Evolutionary conservation across 2,329 filamentous ascomycete genomes (phyloP).

Genomic region (Pleoardoris graminearum): DNA sequence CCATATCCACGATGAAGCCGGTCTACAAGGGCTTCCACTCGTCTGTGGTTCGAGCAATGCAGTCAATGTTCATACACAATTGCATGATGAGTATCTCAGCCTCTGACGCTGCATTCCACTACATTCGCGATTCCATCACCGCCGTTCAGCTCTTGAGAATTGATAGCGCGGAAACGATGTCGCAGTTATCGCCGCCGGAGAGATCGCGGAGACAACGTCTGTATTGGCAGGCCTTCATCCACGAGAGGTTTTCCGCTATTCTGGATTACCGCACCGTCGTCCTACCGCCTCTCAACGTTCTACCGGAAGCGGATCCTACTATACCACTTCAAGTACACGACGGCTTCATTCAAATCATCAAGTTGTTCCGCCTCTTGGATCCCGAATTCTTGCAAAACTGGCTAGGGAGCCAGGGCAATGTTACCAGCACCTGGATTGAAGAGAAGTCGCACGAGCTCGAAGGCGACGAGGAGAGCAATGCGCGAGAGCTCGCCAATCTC

Average conservation of each 20-base stretch:
- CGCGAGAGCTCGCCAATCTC: constrained; percentile 41
- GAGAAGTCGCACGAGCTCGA: constrained; percentile 51
- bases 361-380: constrained; percentile 52
- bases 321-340: constrained; percentile 47
- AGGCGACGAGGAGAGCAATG: constrained; percentile 41
- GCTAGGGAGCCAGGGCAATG: constrained; percentile 45
- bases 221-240: constrained; percentile 61
- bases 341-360: constrained; percentile 52
- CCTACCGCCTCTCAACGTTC: constrained; percentile 44
- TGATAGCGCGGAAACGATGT: constrained; percentile 45
- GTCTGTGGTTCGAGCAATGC: constrained; percentile 54
- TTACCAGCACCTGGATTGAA: constrained; percentile 52
- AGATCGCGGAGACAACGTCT: constrained; percentile 52
- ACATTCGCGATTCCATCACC: constrained; percentile 56
- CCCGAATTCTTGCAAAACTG: constrained; percentile 51
- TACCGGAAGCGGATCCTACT: constrained; percentile 48
- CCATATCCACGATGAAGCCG: constrained; percentile 46
- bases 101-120: constrained; percentile 54
- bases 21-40: constrained; percentile 46
- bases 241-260: constrained; percentile 61
- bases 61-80: constrained; percentile 59
- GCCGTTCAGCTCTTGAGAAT: constrained; percentile 46
- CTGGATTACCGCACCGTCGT: constrained; percentile 53
- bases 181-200: constrained; percentile 40
- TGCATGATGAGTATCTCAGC: constrained; percentile 55